Base-by-base conservation (phyloP, 306 rosid species). In the Cucumis cinereus region DNA sequence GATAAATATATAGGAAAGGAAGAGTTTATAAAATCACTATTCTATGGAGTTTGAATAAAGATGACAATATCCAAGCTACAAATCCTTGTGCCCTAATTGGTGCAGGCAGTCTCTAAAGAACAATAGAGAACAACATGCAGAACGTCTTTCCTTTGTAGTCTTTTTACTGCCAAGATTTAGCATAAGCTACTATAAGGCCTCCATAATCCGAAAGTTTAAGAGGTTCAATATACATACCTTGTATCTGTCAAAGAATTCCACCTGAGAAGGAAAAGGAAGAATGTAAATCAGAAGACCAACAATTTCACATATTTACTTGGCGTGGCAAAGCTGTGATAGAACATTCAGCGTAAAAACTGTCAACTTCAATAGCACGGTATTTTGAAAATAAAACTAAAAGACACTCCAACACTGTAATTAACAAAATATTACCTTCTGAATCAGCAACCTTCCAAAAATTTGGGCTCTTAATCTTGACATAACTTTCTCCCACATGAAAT, bases 401-500 rank as follows among this genome's bases (percentile, higher is more conserved):
- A 66, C 43, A 22, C 6, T 69, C 10, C 56, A 45, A 24, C 8
- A 70, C 38, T 24, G 57, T 47, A 45, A 45, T 47, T 11, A 40
- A 15, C 75, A 60, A 41, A 14, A 22, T 20, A 52, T 69, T 23
- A 94, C 98, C 97, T 91, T 94, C 83, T 91, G 96, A 85, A 94
- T 87, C 86, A 91, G 83, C 77, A 91, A 83, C 85, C 93, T 86
- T 77, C 91, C 92, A 76, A 91, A 94, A 76, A 91, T 83, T 82
- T 94, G 98, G 57, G 97, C 96, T 87, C 97, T 85, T 72, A 94
- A 86, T 8, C 89, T 81, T 33, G 99, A 85, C 97, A 94, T 91
- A 74, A 94, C 93, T 83, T 90, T 94, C 81, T 91, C 97, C 99
- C 99, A 94, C 23, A 90, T 75, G 22, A 89, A 80, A 82, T 86